These are phyloP conservation scores for Phylloporus arenicola DNA, from an alignment of 768 basidiomycete species.

Conservation along the genomic window DNA sequence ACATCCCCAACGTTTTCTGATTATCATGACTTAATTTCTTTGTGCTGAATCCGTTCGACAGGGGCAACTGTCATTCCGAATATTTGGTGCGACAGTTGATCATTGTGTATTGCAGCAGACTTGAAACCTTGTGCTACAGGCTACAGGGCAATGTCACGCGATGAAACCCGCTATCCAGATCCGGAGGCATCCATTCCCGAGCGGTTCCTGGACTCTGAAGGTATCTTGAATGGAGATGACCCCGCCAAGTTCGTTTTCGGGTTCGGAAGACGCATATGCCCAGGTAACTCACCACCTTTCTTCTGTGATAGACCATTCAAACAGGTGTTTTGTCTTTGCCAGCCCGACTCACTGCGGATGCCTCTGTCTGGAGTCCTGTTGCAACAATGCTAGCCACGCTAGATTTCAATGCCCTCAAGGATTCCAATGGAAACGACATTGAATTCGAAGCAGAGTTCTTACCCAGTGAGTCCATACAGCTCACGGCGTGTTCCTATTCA, in stretches of 20 bases:
- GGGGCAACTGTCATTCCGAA: slow-evolving; percentile 4
- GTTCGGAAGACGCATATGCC: slow-evolving; percentile 5
- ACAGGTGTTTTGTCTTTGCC: too few species aligned
- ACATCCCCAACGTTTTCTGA: slow-evolving; percentile 52
- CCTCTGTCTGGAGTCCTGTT: not conserved
- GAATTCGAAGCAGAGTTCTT: not conserved
- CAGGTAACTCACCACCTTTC: not conserved
- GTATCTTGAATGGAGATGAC: not conserved
- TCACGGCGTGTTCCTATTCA: not conserved
- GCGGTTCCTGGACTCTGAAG: slow-evolving; percentile 5
- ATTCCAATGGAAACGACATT: not conserved
- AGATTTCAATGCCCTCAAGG: not conserved
- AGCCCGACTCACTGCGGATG: not conserved
- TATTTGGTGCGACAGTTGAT: slow-evolving; percentile 8
- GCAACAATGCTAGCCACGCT: not conserved
- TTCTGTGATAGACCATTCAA: too few species aligned
- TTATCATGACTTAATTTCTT: not conserved
- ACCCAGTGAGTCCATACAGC: not conserved
- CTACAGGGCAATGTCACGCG: slow-evolving; percentile 3
- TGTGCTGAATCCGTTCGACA: not conserved
- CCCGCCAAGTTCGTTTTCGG: slow-evolving; percentile 1
- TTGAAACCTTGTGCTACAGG: not conserved
- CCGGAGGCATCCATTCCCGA: slow-evolving; percentile 11
- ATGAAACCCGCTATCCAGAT: slow-evolving; percentile 7
- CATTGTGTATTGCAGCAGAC: too few species aligned